Conservation (phyloP, 352 stramenopile species). For the Pythium plurisporium region DNA sequence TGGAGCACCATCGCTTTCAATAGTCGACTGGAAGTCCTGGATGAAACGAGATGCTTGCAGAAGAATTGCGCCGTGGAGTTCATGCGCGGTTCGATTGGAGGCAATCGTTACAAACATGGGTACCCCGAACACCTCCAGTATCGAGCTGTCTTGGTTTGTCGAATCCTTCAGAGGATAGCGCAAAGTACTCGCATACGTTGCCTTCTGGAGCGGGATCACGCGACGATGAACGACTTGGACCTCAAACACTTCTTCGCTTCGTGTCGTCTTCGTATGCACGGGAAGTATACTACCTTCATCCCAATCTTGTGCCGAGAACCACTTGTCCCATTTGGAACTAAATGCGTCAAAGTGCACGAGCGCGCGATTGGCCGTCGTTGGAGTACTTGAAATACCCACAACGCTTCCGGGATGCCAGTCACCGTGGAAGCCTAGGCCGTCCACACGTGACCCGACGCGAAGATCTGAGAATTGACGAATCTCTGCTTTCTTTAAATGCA, state of each 20-base stretch:
- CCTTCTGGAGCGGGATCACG: constrained; percentile 15
- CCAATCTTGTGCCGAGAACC: constrained; percentile 60
- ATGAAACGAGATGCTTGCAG: constrained; percentile 65
- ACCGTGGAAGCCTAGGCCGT: constrained; percentile 45
- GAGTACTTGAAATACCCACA: constrained; percentile 19
- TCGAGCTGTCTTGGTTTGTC: neutral
- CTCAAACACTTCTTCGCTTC: constrained; percentile 60
- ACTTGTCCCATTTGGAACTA: constrained; percentile 69
- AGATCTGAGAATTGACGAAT: constrained; percentile 40
- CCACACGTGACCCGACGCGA: constrained; percentile 48
- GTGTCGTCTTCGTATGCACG: constrained; percentile 35
- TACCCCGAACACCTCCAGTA: constrained; percentile 54
- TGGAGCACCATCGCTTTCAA: constrained; percentile 23
- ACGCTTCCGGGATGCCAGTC: constrained; percentile 63
- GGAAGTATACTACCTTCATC: constrained; percentile 41
- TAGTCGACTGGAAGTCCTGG: constrained; percentile 4
- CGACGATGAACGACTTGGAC: constrained; percentile 72
- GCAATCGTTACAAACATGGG: constrained; percentile 75
- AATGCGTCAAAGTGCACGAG: constrained; percentile 73
- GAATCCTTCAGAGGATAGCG: neutral
- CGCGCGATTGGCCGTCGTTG: neutral
- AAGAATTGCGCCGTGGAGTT: constrained; percentile 65
- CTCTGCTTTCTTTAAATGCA: neutral
- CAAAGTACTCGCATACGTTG: constrained; percentile 11
- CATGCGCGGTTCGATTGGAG: constrained; percentile 52